Conservation (phyloP, 2,329 filamentous ascomycete genomes). For the Colletotrichum lini region DNA sequence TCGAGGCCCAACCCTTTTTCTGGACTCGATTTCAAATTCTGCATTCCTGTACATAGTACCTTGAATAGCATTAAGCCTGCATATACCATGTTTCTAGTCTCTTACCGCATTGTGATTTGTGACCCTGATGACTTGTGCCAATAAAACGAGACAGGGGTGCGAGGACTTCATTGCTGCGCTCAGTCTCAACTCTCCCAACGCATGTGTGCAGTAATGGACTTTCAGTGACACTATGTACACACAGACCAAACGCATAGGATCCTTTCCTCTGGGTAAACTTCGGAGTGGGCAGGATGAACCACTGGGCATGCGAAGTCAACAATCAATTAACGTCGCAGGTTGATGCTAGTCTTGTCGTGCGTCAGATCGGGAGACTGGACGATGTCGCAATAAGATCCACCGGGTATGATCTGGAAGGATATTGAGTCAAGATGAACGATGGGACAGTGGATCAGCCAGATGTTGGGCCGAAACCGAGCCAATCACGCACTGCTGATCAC, state of each 20-base stretch:
- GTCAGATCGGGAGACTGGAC: not conserved
- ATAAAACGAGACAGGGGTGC: not conserved
- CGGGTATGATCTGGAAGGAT: constrained; percentile 1
- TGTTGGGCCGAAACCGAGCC: not conserved
- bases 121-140: too few species aligned
- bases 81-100: constrained; percentile 31
- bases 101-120: not conserved
- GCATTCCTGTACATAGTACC: constrained; percentile 41
- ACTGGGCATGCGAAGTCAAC: not conserved
- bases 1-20: not conserved
- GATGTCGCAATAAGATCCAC: constrained; percentile 24
- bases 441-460: not conserved
- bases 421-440: constrained; percentile 12
- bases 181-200: not conserved
- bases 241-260: too few species aligned
- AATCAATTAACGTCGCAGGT: constrained; percentile 3
- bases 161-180: not conserved
- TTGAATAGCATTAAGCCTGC: constrained; percentile 40
- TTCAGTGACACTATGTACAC: not conserved
- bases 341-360: not conserved
- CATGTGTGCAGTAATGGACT: too few species aligned
- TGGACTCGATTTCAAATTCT: constrained; percentile 18
- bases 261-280: not conserved
- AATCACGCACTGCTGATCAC: not conserved
- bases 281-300: not conserved